Evolutionary conservation across 371 early-diverging fungal species (phyloP).

Genomic region (Circinella minor): DNA sequence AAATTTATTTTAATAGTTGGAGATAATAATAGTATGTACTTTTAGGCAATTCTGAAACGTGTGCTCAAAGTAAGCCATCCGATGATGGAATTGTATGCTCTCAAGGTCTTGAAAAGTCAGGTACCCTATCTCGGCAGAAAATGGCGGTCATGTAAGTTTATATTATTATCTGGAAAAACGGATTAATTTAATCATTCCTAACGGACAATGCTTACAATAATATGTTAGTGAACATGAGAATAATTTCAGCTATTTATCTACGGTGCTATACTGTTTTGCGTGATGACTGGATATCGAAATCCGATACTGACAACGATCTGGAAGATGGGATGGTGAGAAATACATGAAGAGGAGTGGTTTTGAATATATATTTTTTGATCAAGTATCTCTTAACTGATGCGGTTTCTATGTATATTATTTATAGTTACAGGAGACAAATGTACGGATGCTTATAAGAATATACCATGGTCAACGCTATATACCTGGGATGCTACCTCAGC

Average conservation of each 20-base stretch:
- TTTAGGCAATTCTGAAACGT: constrained; percentile 72
- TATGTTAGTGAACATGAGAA: constrained; percentile 74
- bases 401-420: background rate
- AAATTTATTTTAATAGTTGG: too few species aligned
- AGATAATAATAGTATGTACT: too few species aligned
- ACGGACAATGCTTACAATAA: too few species aligned
- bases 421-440: constrained; percentile 67
- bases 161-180: background rate
- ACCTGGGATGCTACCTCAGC: constrained; percentile 40
- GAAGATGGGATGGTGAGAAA: constrained; percentile 72
- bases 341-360: background rate
- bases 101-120: constrained; percentile 82
- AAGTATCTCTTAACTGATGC: background rate
- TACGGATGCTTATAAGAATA: constrained; percentile 63
- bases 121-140: constrained; percentile 80
- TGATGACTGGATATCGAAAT: constrained; percentile 77
- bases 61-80: constrained; percentile 74
- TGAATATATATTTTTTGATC: background rate
- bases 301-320: constrained; percentile 69
- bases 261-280: constrained; percentile 66
- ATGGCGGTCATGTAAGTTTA: constrained; percentile 75
- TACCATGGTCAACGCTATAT: constrained; percentile 72
- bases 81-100: constrained; percentile 69
- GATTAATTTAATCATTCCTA: too few species aligned
- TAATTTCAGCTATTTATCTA: constrained; percentile 79